Base-by-base conservation (phyloP, 208 protist genomes). In the Leishmania arabica region DNA sequence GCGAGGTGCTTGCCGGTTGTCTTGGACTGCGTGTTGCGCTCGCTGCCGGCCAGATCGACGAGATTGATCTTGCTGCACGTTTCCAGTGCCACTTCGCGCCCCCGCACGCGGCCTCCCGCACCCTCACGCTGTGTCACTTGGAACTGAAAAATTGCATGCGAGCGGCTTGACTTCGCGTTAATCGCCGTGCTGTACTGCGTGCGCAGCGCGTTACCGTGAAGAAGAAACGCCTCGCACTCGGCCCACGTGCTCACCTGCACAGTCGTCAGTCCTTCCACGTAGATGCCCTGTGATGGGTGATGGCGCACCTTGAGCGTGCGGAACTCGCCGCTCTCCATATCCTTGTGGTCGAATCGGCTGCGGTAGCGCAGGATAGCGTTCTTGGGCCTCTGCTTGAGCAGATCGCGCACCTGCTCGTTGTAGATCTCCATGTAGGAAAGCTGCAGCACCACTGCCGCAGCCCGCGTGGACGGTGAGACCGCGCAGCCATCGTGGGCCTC, bases 101-200 rank as follows among this genome's bases (percentile, higher is more conserved):
- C 95, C n/a, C 97, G 91, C 19, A 98, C 92, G 9, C 86, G 83
- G 21, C 80, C 87, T n/a, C 87, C 91, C 4, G 90, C 79, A 42
- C 75, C 77, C 53, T 89, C 88, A 3, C 83, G 89, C 56, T 94
- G 93, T 17, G 93, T 94, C 31, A 97, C 73, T 58, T 88, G 88
- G 31, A 99, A 79, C 81, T 97, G 86, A 74, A 99, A 99, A 66
- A 99, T 99, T 51, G 97, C 96, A 89, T 99, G 99, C 0, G 98
- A 99, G 40, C 98, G 89, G 70, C 90, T 97, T 31, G 91, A 97
- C 45, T 84, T 89, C 2, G 93, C 92, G 85, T 99, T 99, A 89
- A 98, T 98, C 45, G 84, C 81, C 1, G 97, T 99, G 81, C 84
- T 91, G 69, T 77, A 79, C 49, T 92, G 89, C 60, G 89, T 92